These are phyloP conservation scores for Nadsonia starkeyi-henricii DNA, from an alignment of 1,139 yeast species.

Conservation along the genomic window DNA sequence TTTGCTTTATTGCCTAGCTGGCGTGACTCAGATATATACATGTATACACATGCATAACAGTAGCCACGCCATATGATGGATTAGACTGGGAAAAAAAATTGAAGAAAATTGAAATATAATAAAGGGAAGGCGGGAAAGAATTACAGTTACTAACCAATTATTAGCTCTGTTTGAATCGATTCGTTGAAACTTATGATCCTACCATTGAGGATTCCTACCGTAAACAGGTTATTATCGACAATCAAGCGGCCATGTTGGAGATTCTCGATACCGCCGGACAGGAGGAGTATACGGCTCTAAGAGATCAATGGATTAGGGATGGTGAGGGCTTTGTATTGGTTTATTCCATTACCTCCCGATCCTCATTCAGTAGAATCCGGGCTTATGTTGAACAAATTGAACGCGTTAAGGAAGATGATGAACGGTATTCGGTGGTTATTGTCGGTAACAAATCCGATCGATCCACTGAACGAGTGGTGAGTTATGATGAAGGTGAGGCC, in stretches of 20 bases:
- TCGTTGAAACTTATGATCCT: constrained; percentile 94
- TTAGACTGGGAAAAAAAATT: too few species aligned
- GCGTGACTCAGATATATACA: too few species aligned
- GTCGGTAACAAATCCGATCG: constrained; percentile 42
- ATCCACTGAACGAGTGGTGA: constrained; percentile 60
- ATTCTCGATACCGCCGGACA: constrained; percentile 97
- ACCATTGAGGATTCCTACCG: constrained; percentile 95
- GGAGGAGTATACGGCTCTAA: constrained; percentile 92
- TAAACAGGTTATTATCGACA: constrained; percentile 84
- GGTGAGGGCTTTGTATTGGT: constrained; percentile 88
- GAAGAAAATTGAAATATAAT: too few species aligned
- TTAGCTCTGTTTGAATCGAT: constrained; percentile 37
- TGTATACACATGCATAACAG: too few species aligned
- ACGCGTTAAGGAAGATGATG: constrained; percentile 66
- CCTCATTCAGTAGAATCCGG: constrained; percentile 67
- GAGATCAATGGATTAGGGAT: constrained; percentile 84
- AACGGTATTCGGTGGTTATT: constrained; percentile 25
- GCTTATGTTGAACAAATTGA: constrained; percentile 79
- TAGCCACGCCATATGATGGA: too few species aligned
- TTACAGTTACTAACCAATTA: background rate
- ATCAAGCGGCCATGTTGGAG: constrained; percentile 81
- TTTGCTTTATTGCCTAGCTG: too few species aligned
- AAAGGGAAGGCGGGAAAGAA: too few species aligned
- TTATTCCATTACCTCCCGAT: constrained; percentile 78
- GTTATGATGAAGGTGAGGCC: constrained; percentile 67